Base-by-base conservation (phyloP, 805 yeast species). In the Yamadazyma phyllophila region DNA sequence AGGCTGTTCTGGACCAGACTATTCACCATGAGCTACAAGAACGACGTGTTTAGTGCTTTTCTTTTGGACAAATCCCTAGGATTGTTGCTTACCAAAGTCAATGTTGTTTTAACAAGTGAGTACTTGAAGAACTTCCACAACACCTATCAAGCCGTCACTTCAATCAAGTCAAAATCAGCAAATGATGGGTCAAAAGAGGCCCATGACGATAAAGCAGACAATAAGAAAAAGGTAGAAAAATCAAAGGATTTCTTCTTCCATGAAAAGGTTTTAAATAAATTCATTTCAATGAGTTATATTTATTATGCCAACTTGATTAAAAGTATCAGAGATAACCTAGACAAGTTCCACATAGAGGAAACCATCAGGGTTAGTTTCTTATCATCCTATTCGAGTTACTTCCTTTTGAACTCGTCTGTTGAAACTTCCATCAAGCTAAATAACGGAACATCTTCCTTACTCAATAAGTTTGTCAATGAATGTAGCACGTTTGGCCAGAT, bases 21-120 rank as follows among this genome's bases (percentile, higher is more conserved):
- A 17, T 63, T 62, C 46, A 54, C 61, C 38, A 62, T 60, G 7
- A 43, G 46, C 15, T 16, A 16, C 14, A 10, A 24, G 15, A 44
- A 44, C 15, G 37, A 43, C 2, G 47, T 46, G 2, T 41, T 67
- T 45, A 65, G 62, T 48, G 58, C 61, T 2, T 70, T 68, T 47
- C 62, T 70, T 48, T 61, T 70, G 52, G 74, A 70, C 43, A 59
- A 67, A 40, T 59, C 73, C 0, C 53, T 69, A 36, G 69, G 64
- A 43, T 55, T 66, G 2, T 36, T 51, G 5, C 27, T 49, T 5
- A 47, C 44, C 15, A 39, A 49, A 16, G 44, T 51, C 10, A 46
- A 47, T 32, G 48, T 47, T 4, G 50, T 51, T 1, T 43, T 51
- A 34, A 47, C 47, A 2, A 49, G 51, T 27, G 53, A 45, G 17